These are phyloP conservation scores for Amyloporia xantha DNA, from an alignment of 768 basidiomycete genomes.

Conservation along the genomic window DNA sequence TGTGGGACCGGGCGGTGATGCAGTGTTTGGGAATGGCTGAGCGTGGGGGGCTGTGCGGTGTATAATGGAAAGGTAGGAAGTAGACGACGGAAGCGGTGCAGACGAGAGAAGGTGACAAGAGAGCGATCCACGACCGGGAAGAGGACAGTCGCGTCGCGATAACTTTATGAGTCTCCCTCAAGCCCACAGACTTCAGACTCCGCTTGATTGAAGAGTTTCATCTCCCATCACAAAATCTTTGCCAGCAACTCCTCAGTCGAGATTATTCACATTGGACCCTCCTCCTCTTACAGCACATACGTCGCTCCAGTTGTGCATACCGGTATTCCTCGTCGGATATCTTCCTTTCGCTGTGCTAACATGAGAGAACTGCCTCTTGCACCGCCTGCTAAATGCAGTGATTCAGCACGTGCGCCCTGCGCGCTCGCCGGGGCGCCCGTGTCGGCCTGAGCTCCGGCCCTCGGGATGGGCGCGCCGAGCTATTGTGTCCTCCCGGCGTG, in stretches of 20 bases:
- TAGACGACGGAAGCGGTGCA: background rate
- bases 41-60: background rate
- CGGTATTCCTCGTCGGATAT: too few relatives aligned
- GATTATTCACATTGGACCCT: too few relatives aligned
- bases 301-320: too few relatives aligned
- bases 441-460: too few relatives aligned
- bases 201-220: background rate
- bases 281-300: background rate
- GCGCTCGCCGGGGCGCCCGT: too few relatives aligned
- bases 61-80: background rate
- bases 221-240: background rate
- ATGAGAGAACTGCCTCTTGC: too few relatives aligned
- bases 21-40: background rate
- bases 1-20: conserved; percentile 2
- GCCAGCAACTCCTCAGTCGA: background rate
- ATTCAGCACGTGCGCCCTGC: too few relatives aligned
- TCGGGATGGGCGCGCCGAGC: too few relatives aligned
- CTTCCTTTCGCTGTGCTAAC: too few relatives aligned
- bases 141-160: background rate
- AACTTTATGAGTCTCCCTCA: background rate
- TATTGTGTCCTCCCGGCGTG: too few relatives aligned
- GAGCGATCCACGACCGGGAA: background rate
- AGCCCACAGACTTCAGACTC: background rate
- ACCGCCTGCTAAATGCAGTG: too few relatives aligned
- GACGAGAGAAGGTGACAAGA: background rate